Evolutionary conservation across 1,139 yeast species (phyloP).

Genomic region (Kodamaea derodonti): DNA sequence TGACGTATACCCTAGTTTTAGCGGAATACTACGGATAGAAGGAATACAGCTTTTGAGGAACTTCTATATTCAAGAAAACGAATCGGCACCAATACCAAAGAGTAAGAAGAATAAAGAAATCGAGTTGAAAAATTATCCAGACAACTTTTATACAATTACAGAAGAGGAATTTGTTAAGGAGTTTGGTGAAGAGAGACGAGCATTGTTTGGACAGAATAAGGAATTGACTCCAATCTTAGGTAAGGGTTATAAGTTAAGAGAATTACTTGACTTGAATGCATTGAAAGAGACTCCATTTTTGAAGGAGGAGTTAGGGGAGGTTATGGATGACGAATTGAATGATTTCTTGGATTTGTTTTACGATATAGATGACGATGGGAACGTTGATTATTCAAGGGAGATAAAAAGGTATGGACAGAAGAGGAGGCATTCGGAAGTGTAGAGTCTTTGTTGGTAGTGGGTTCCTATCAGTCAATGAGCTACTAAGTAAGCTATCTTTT

Average conservation of each 20-base stretch:
- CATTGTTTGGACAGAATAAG: conserved; percentile 5
- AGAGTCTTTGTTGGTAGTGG: too few relatives aligned
- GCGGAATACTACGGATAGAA: conserved; percentile 78
- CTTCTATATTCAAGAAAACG: conserved; percentile 83
- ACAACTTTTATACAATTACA: conserved; percentile 32
- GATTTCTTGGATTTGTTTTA: conserved; percentile 30
- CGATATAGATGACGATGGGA: conserved; percentile 22
- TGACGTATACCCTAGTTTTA: conserved; percentile 53
- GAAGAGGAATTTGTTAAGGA: conserved; percentile 41
- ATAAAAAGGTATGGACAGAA: conserved; percentile 18
- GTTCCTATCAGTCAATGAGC: too few relatives aligned
- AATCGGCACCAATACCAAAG: conserved; percentile 78
- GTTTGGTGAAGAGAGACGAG: conserved; percentile 44
- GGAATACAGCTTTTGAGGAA: conserved; percentile 76
- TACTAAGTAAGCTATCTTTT: too few relatives aligned
- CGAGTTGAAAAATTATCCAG: conserved; percentile 63
- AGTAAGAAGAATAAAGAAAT: conserved; percentile 72
- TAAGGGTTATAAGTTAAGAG: conserved; percentile 23
- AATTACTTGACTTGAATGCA: conserved; percentile 16
- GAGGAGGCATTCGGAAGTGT: conserved; percentile 12
- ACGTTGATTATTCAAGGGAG: conserved; percentile 21
- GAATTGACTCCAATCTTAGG: conserved; percentile 32
- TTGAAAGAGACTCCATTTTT: conserved; percentile 22
- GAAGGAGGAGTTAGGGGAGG: conserved; percentile 14
- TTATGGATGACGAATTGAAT: conserved; percentile 19